These are phyloP conservation scores for Grosmannia huntii DNA, from an alignment of 2,329 filamentous ascomycete species.

Conservation along the genomic window DNA sequence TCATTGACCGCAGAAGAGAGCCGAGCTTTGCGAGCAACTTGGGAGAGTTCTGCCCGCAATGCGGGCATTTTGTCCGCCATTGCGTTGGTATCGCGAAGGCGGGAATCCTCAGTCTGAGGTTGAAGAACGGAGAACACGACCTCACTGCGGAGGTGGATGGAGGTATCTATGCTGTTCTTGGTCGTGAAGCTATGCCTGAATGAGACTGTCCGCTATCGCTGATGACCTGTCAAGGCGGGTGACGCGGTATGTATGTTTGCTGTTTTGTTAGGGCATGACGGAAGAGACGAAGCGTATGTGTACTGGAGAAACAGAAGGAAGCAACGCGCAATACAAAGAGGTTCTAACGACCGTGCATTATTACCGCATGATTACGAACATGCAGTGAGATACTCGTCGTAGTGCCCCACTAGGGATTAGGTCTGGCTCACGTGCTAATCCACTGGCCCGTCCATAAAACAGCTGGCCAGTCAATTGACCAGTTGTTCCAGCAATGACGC, in stretches of 20 bases:
- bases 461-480: too few species aligned
- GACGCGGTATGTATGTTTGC: neutral
- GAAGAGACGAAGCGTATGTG: neutral
- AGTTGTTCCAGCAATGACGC: neutral
- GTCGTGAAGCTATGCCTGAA: neutral
- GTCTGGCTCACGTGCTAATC: neutral
- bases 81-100: neutral
- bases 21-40: conserved; percentile 56
- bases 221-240: neutral
- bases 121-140: neutral
- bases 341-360: neutral
- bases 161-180: neutral
- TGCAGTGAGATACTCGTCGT: neutral
- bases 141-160: neutral
- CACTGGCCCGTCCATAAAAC: neutral
- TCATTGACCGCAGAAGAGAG: conserved; percentile 60
- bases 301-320: neutral
- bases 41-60: conserved; percentile 61
- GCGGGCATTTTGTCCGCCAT: conserved; percentile 26
- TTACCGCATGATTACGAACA: neutral
- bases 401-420: neutral
- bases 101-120: neutral
- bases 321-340: neutral
- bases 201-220: neutral
- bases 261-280: neutral